Base-by-base conservation (phyloP, 805 yeast species). In the Candida tallmaniae region DNA sequence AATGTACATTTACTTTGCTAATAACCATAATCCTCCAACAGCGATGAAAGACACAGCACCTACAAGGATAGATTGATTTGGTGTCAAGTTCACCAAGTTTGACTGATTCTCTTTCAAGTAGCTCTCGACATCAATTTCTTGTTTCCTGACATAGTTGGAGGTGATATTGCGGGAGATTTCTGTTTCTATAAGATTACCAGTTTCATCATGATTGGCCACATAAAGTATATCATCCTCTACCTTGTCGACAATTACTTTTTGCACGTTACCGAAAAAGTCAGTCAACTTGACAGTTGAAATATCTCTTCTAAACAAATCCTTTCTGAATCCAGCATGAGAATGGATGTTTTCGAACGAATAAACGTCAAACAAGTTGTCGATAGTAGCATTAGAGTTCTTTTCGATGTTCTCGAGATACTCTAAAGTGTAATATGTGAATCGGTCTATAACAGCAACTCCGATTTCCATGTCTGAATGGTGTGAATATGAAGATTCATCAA, bases 391-490 rank as follows among this genome's bases (percentile, higher is more conserved):
- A 1, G 96, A 85, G 46, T 79, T 78, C 57, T 78, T 83, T 36
- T 83, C 81, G 33, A 93, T 78, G 25, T 73, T 68, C 60, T 90
- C 98, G 51, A 93, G 70, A 52, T 80, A 93, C 39, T 88, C 96
- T 46, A 93, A 70, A 34, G 87, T 89, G 60, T 77, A 87, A 57
- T 88, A 89, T 0, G 99, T 93, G 64, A 93, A 93, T 48, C 98
- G 69, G 58, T 93, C 99, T 51, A 93, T 93, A 9, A 93, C 96
- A 0, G 98, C 97, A 33, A 93, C 97, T 6, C 99, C 99, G 31
- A 93, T 78, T 50, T 90, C 97, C 29, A 83, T 76, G 56, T 93
- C 99, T 1, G 97, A 86, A 56, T 87, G 96, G 51, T 93, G 97
- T 2, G 97, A 88, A 53, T 88, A 93, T 2, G 96, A 86, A 32